Evolutionary conservation across 2,329 filamentous ascomycete species (phyloP).

Genomic region (Sphaerulina musiva): DNA sequence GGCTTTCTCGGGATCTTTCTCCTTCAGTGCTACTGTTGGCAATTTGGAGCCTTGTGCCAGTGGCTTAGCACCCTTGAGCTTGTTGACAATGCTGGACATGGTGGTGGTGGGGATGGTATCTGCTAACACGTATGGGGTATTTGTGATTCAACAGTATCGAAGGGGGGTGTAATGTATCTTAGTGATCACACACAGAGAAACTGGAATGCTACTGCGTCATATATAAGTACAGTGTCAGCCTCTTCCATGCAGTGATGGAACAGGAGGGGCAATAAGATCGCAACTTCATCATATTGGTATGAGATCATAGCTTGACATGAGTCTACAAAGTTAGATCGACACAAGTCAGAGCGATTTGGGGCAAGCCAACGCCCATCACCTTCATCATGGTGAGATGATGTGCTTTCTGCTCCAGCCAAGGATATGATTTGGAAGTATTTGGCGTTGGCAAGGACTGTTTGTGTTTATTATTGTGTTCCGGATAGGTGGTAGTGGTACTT

Average conservation of each 20-base stretch:
- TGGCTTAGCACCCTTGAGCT: constrained; percentile 21
- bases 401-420: neutral
- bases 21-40: constrained; percentile 22
- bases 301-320: neutral
- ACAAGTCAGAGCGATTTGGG: neutral
- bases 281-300: neutral
- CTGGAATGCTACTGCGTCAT: neutral
- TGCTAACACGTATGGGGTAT: neutral
- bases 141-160: neutral
- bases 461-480: too few species aligned
- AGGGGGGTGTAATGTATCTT: neutral
- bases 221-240: neutral
- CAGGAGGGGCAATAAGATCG: neutral
- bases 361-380: neutral
- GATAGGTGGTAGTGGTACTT: too few species aligned
- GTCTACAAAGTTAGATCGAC: neutral
- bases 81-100: constrained; percentile 20
- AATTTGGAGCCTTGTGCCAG: constrained; percentile 23
- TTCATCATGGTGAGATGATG: neutral
- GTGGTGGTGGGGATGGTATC: constrained; percentile 5
- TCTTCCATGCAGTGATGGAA: neutral
- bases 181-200: neutral
- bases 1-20: constrained; percentile 24
- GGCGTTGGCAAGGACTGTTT: too few species aligned
- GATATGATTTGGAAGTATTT: neutral